Evolutionary conservation across 805 yeast species (phyloP).

Genomic region (Kluyveromyces dobzhanskii): DNA sequence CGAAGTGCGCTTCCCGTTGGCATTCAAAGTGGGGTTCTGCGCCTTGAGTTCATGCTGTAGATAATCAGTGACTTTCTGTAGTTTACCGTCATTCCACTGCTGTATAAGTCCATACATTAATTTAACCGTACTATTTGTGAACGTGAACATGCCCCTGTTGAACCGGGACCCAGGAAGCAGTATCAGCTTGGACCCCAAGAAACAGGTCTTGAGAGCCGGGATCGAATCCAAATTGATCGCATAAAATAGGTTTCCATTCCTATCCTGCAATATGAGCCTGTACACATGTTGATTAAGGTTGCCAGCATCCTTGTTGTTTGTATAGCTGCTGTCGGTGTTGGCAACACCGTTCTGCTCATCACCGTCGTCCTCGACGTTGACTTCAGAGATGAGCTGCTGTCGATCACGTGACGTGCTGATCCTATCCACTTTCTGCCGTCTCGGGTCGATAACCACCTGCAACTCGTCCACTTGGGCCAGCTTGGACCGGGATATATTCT

Average conservation of each 20-base stretch:
- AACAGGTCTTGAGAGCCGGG: constrained; percentile 40
- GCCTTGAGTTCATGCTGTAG: background rate
- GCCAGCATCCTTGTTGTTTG: constrained; percentile 1
- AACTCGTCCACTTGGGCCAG: constrained; percentile 49
- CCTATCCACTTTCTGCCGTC: constrained; percentile 52
- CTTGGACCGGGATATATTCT: constrained; percentile 44
- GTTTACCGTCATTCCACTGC: constrained; percentile 31
- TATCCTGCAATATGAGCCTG: constrained; percentile 53
- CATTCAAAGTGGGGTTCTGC: background rate
- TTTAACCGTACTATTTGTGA: constrained; percentile 22
- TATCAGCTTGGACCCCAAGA: constrained; percentile 51
- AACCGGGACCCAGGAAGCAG: constrained; percentile 41
- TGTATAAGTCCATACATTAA: constrained; percentile 34
- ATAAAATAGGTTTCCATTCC: constrained; percentile 40
- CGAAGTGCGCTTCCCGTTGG: background rate
- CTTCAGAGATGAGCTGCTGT: constrained; percentile 37
- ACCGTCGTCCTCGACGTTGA: constrained; percentile 38
- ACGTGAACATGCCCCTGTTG: constrained; percentile 37
- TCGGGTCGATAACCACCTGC: constrained; percentile 44
- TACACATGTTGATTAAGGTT: constrained; percentile 23
- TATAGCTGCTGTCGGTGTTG: background rate
- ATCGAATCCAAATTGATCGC: constrained; percentile 52
- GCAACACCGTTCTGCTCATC: constrained; percentile 6
- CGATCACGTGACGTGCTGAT: constrained; percentile 24
- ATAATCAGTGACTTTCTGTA: constrained; percentile 1